Base-by-base conservation (phyloP, 176 grass and related monocot species). In the Ensete ventricosum region DNA sequence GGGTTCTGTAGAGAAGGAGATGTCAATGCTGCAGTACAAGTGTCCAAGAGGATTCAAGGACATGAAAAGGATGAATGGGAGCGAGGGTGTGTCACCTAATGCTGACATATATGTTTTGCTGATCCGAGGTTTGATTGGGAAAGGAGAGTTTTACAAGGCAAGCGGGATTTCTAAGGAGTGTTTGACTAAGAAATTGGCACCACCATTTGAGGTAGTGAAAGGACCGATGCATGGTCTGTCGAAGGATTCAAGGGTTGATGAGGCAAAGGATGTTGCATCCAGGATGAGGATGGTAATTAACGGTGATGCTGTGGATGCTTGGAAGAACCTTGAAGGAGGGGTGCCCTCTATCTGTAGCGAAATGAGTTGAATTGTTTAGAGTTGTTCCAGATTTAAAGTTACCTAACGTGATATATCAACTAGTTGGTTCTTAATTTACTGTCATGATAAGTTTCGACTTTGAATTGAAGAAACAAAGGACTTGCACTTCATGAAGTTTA, bases 1-100 rank as follows among this genome's bases (percentile, higher is more conserved):
- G 95, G 95, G 1, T 99, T 87, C 82, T 91, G 84, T 76, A 87
- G 85, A 67, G 88, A 94, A 83, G 86, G 81, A 3, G 82, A 89
- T 29, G 78, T 73, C 0, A 73, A 77, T 50, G 62, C 84, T 9
- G 90, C 86, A 0, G 50, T 89, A 57, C 66, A 76, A 9, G 81
- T 89, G 76, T 94, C 91, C 76, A 93, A 91, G 83, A 93, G 76
- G 79, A 91, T 99, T 99, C 88, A 99, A 89, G 73, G 80, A 82
- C 57, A 79, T 85, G 80, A 94, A 99, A 73, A 87, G 88, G 73
- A 73, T 74, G 5, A 89, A 90, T 64, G 86, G 90, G 2, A 94
- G 82, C 16, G 87, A 85, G 52, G 80, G 86, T 21, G 85, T 98
- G 25, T 76, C 84, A 1, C 90, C 82, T 0, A 87, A 89, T 84